phyloP scores from a whole-genome alignment of 352 stramenopile genomes.

The Peronospora tabacina region DNA sequence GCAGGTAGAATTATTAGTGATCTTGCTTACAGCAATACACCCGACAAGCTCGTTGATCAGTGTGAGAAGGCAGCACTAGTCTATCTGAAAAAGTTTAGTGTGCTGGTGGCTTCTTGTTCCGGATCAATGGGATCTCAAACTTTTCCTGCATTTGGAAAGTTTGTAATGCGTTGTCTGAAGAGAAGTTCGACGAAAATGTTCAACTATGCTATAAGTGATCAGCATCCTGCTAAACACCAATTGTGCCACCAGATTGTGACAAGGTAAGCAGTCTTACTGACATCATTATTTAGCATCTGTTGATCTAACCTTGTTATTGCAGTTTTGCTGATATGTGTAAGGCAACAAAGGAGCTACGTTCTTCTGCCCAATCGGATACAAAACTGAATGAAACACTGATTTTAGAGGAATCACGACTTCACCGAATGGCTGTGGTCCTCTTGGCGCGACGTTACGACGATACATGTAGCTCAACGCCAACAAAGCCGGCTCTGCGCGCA shows the following conservation, averaged over 20 bases:
- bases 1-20: conserved; percentile 21
- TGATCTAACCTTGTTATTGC: conserved; percentile 18
- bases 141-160: conserved; percentile 18
- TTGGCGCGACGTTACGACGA: conserved; percentile 13
- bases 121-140: conserved; percentile 2
- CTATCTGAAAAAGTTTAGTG: conserved; percentile 35
- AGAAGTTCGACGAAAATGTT: conserved; percentile 37
- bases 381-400: conserved; percentile 25
- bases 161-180: conserved; percentile 37
- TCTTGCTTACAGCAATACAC: conserved; percentile 9
- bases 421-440: conserved; percentile 37
- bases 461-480: neutral
- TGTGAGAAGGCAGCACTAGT: conserved; percentile 31
- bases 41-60: conserved; percentile 11
- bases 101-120: conserved; percentile 15
- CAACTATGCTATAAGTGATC: conserved; percentile 30
- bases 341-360: conserved; percentile 18
- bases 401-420: conserved; percentile 37
- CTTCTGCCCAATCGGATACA: conserved; percentile 6
- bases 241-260: conserved; percentile 30
- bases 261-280: conserved; percentile 22
- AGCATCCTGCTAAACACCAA: conserved; percentile 19
- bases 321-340: conserved; percentile 30
- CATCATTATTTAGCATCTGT: neutral
- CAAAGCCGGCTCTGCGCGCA: conserved; percentile 5